phyloP scores from a whole-genome alignment of 768 basidiomycete species.

The Panaeolus papilionaceus region DNA sequence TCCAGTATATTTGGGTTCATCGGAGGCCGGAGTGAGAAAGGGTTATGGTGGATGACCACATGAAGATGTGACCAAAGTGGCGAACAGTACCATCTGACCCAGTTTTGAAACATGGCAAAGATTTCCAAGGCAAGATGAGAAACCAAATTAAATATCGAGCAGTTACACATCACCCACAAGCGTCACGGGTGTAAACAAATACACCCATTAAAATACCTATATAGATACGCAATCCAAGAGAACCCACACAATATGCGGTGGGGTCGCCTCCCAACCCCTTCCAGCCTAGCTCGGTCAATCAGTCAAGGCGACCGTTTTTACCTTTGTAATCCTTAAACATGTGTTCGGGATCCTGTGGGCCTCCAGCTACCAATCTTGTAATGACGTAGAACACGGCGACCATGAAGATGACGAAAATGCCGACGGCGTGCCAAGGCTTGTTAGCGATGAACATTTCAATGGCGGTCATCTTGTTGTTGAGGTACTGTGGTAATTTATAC shows the following conservation, averaged over 20 bases:
- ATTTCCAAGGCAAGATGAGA: no score
- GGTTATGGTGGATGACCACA: no score
- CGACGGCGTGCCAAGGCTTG: slow-evolving; percentile 40
- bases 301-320: slow-evolving; percentile 2
- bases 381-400: slow-evolving; percentile 33
- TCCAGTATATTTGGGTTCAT: no score
- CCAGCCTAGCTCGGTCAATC: background rate
- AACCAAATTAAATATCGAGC: background rate
- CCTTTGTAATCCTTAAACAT: slow-evolving; percentile 12
- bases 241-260: background rate
- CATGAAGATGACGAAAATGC: slow-evolving; percentile 36
- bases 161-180: background rate
- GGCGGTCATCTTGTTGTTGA: slow-evolving; percentile 46
- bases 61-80: no score
- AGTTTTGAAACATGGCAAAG: no score
- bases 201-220: slow-evolving; percentile 1
- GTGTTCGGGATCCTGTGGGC: background rate
- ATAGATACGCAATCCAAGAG: background rate
- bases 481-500: slow-evolving; percentile 36
- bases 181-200: background rate
- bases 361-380: background rate
- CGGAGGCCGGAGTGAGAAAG: no score
- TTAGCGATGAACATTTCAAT: slow-evolving; percentile 43
- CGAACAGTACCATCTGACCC: no score
- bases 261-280: background rate